Conservation (phyloP, 306 rosid genomes). For the Cyclanthera cordifolia region DNA sequence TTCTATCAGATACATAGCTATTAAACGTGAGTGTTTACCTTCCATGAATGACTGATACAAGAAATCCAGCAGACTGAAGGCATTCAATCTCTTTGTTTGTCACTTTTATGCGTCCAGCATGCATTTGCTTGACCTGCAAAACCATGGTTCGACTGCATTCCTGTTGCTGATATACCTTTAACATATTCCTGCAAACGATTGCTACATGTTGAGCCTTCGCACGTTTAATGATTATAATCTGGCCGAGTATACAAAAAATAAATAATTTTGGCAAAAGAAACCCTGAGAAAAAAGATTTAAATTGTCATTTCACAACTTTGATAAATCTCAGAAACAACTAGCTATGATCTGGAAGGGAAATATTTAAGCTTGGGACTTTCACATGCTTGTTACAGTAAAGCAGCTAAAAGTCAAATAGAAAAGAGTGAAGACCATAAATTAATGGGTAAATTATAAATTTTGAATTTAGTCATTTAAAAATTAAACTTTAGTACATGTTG, state of each 20-base stretch:
- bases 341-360: neutral
- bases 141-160: constrained; percentile 81
- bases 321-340: neutral
- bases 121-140: constrained; percentile 81
- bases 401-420: too few relatives aligned
- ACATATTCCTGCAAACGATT: constrained; percentile 69
- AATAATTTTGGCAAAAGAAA: neutral
- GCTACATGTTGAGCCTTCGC: constrained; percentile 2
- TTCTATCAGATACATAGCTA: neutral
- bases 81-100: constrained; percentile 48
- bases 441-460: too few relatives aligned
- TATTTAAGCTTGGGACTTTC: too few relatives aligned
- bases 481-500: too few relatives aligned
- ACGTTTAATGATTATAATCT: neutral
- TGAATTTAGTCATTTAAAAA: too few relatives aligned
- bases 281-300: neutral
- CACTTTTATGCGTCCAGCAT: constrained; percentile 82
- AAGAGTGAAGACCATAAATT: too few relatives aligned
- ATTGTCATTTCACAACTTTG: neutral
- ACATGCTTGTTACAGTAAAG: too few relatives aligned
- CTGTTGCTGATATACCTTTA: constrained; percentile 58
- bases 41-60: constrained; percentile 82
- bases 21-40: constrained; percentile 35
- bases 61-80: constrained; percentile 67
- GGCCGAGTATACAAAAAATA: neutral